A percentile compares a stretch with the other conserved stretches of the same genome.
These are phyloP conservation scores for Plasmodium falciparum DNA, from an alignment of 169 alveolate genomes.

Conservation along the genomic window DNA sequence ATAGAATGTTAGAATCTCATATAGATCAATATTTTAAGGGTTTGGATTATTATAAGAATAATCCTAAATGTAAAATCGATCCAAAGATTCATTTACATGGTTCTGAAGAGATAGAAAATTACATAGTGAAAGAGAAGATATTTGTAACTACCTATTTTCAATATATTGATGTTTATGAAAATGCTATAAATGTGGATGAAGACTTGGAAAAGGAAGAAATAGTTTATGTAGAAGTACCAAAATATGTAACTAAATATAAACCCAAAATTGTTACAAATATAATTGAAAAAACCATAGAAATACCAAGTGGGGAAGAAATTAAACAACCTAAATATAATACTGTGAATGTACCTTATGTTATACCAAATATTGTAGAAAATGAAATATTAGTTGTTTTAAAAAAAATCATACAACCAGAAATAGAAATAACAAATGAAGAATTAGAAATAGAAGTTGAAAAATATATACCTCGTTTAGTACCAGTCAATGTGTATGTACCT, in stretches of 20 bases:
- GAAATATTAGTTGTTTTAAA: conserved; percentile 47
- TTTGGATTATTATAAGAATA: conserved; percentile 13
- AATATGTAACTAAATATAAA: conserved; percentile 22
- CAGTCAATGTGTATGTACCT: conserved; percentile 71
- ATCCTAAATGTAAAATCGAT: conserved; percentile 34
- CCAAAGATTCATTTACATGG: conserved; percentile 27
- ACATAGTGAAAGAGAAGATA: conserved; percentile 33
- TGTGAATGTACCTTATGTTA: conserved; percentile 30
- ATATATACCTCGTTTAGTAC: conserved; percentile 50
- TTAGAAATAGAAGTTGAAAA: conserved; percentile 61
- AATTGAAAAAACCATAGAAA: conserved; percentile 5
- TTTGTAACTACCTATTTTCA: conserved; percentile 32
- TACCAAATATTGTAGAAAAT: conserved; percentile 57
- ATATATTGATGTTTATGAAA: conserved; percentile 59
- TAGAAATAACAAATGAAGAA: conserved; percentile 46
- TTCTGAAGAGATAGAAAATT: conserved; percentile 46
- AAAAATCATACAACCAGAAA: conserved; percentile 55
- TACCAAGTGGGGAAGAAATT: conserved; percentile 54
- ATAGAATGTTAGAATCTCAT: conserved; percentile 17
- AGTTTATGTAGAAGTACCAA: conserved; percentile 58
- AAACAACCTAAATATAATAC: conserved; percentile 14
- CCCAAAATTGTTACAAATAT: background rate
- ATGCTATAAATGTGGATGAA: conserved; percentile 7
- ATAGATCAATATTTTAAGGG: conserved; percentile 18
- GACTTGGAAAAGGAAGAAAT: conserved; percentile 51